Evolutionary conservation across 2,329 filamentous ascomycete species (phyloP), one percentile per base, ranked within the genome.

Genomic region (Penicillium aurantiogriseum): DNA sequence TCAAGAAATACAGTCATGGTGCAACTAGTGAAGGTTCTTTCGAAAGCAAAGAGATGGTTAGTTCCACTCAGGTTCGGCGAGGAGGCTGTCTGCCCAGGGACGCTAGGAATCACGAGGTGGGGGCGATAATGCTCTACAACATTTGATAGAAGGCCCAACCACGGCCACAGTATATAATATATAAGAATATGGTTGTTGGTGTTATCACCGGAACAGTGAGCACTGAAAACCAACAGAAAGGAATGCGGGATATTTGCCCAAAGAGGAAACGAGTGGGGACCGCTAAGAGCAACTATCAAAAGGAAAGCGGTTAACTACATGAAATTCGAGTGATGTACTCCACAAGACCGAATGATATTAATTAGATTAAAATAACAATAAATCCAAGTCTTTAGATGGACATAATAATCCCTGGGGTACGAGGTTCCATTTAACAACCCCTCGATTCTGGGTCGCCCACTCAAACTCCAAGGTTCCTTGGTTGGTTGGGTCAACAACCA

Each of bases 251-350:
- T 47, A 35, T 35, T 35, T 47, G 45, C 21, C 27, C n/a, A 31
- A 31, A 47, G 31, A 35, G 45, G 45, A n/a, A 47, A 35, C 19
- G n/a, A 47, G 45, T 35, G 45, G 45, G n/a, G 29, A 5, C 29
- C 2, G 45, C 45, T 31, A 47, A 47, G 45, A 47, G 19, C 19
- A 47, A 47, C 45, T 47, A 47, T 35, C 31, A 35, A 47, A 47
- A 47, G 45, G 31, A 47, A 47, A 47, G 45, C 45, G 45, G 29
- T 35, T 47, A 35, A 47, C 29, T 35, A 23, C 45, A 47, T 47
- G 45, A 35, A 47, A 35, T 23, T 19, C 31, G 45, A n/a, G 19
- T 7, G 15, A 23, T n/a, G 31, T 47, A 7, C 15, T 23, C 13
- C 31, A 4, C 17, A 35, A 35, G 29, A 5, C 29, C 29, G 31